Percentiles rank a stretch among this genome's conserved stretches.
Conservation (phyloP, 225 moss, liverwort and hornwort species). For the Climacium dendroides region DNA sequence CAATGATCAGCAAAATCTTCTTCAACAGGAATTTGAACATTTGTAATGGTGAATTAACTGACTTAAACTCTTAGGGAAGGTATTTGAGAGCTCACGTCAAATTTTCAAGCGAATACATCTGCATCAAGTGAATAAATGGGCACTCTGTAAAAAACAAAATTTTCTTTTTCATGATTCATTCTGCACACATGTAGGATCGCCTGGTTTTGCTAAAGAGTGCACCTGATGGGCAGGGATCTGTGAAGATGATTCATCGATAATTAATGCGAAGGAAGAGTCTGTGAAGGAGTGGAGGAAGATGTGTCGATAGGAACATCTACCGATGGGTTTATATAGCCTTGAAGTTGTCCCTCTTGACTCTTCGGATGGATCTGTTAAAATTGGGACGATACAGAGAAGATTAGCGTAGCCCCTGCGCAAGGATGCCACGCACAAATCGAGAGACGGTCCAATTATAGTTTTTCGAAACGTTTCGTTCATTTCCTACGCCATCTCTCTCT, state of each 20-base stretch:
- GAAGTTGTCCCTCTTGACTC: neutral
- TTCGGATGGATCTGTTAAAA: constrained; percentile 56
- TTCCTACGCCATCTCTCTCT: neutral
- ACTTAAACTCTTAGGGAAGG: neutral
- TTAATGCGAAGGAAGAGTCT: neutral
- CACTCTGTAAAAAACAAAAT: neutral
- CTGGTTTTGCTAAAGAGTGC: neutral
- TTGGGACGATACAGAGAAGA: constrained; percentile 79
- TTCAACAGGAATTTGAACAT: neutral
- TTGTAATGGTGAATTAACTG: neutral
- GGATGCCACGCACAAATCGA: constrained; percentile 63
- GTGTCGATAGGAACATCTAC: neutral
- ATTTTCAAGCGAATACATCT: neutral
- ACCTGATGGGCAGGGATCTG: neutral
- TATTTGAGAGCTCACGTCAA: neutral
- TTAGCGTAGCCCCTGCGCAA: constrained; percentile 65
- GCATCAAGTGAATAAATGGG: neutral
- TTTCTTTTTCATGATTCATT: neutral
- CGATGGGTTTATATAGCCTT: neutral
- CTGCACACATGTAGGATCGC: neutral
- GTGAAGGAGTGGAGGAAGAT: neutral
- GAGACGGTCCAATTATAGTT: constrained; percentile 53
- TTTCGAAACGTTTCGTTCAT: no score
- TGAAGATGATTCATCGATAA: neutral
- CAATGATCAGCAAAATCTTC: neutral